Percentiles rank a stretch among this genome's conserved stretches.
phyloP scores from a whole-genome alignment of 164 flowering plant genomes.

The Umbilicus rupestris region DNA sequence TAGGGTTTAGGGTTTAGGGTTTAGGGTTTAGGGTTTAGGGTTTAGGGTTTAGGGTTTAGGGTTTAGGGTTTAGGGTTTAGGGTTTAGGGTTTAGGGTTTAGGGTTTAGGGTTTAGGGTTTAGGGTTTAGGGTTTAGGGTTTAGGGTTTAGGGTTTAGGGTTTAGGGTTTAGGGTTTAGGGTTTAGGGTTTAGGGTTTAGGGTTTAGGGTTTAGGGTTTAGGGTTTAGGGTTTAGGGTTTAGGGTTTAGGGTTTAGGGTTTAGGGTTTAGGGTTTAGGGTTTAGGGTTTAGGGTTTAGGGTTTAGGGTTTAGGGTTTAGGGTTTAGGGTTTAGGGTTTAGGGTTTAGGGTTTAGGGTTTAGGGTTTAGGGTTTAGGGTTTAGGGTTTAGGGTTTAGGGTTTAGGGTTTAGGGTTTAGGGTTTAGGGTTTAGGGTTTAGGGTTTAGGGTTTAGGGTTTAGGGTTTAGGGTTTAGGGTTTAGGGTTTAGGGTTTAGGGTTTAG shows the following conservation, averaged over 20 bases:
- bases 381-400: neutral
- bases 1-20: conserved; percentile 8
- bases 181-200: neutral
- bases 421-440: too few species aligned
- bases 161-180: neutral
- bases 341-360: neutral
- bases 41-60: conserved; percentile 8
- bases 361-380: neutral
- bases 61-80: neutral
- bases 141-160: neutral
- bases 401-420: too few species aligned
- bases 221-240: neutral
- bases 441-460: too few species aligned
- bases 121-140: neutral
- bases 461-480: too few species aligned
- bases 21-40: conserved; percentile 8
- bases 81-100: neutral
- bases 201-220: neutral
- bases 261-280: neutral
- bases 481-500: too few species aligned
- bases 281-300: neutral
- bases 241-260: neutral
- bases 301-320: neutral
- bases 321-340: neutral
- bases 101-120: neutral